Percentiles rank a stretch among this genome's conserved stretches.
These are phyloP conservation scores for Phytophthora pseudosyringae DNA, from an alignment of 352 stramenopile genomes.

Conservation along the genomic window DNA sequence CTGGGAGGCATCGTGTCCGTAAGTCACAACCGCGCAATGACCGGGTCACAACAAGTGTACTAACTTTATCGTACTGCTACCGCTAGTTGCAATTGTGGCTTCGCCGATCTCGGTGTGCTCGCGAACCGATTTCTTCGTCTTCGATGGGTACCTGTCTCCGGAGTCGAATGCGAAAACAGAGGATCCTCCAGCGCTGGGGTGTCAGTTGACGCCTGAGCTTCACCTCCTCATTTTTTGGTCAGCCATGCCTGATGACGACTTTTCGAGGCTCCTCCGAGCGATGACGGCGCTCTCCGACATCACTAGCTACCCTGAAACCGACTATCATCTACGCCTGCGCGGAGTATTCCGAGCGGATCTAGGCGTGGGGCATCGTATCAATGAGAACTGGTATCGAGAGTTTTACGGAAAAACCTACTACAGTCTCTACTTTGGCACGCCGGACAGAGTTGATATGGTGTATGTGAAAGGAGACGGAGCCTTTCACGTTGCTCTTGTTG, in stretches of 20 bases:
- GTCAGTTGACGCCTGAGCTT: slow-evolving; percentile 14
- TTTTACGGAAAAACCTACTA: slow-evolving; percentile 37
- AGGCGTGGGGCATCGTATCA: slow-evolving; percentile 14
- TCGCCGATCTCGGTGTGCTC: slow-evolving; percentile 23
- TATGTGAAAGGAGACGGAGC: slow-evolving; percentile 30
- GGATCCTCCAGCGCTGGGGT: slow-evolving; percentile 9
- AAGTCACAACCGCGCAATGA: background rate
- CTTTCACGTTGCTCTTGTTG: slow-evolving; percentile 29
- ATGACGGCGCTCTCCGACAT: slow-evolving; percentile 32
- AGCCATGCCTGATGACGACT: slow-evolving; percentile 11
- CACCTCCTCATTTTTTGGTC: slow-evolving; percentile 39
- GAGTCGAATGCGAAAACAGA: background rate
- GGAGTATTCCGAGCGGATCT: slow-evolving; percentile 18
- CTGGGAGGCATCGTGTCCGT: slow-evolving; percentile 41
- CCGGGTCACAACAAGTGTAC: background rate
- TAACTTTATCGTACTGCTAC: background rate
- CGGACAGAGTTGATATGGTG: slow-evolving; percentile 32
- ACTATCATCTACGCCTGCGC: slow-evolving; percentile 26
- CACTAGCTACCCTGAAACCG: slow-evolving; percentile 23
- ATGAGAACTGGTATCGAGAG: slow-evolving; percentile 34
- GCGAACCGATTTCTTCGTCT: slow-evolving; percentile 40
- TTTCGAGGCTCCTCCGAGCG: slow-evolving; percentile 17
- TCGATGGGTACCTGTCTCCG: slow-evolving; percentile 25
- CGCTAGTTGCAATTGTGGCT: slow-evolving; percentile 19
- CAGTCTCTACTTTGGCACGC: slow-evolving; percentile 23